Evolutionary conservation across 108 stramenopile species (phyloP).

Genomic region (Pseudonitzschia multistriata): DNA sequence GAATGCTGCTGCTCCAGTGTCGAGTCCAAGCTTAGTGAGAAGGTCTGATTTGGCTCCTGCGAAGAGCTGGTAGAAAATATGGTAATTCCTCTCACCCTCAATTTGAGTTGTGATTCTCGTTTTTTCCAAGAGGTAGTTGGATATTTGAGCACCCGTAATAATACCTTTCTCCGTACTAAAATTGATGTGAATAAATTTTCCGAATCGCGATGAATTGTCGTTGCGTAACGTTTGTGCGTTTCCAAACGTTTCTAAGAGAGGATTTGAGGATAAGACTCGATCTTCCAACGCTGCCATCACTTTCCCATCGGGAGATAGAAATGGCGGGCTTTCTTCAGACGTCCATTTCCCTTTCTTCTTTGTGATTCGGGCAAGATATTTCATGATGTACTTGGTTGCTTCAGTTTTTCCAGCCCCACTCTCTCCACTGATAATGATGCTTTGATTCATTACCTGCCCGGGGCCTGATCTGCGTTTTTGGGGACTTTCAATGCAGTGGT

Average conservation of each 20-base stretch:
- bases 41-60: constrained; percentile 54
- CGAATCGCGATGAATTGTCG: constrained; percentile 92
- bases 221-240: constrained; percentile 89
- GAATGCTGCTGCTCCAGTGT: constrained; percentile 52
- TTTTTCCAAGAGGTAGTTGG: constrained; percentile 92
- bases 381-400: constrained; percentile 95
- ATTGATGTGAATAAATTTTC: constrained; percentile 91
- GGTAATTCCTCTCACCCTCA: constrained; percentile 96
- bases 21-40: constrained; percentile 55
- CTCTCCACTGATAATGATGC: constrained; percentile 88
- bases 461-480: constrained; percentile 8
- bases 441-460: constrained; percentile 62
- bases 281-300: constrained; percentile 79
- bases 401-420: constrained; percentile 94
- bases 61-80: constrained; percentile 97
- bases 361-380: constrained; percentile 88
- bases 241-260: constrained; percentile 90
- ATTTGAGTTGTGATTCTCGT: constrained; percentile 88
- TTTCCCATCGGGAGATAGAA: constrained; percentile 33
- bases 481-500: constrained; percentile 22
- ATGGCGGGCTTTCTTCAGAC: not conserved
- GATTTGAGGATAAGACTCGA: constrained; percentile 86
- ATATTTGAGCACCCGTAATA: constrained; percentile 80
- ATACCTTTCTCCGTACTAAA: constrained; percentile 66
- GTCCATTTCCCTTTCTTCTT: constrained; percentile 26